Conservation (phyloP, 2,329 filamentous ascomycete species). For the Scedosporium boydii region DNA sequence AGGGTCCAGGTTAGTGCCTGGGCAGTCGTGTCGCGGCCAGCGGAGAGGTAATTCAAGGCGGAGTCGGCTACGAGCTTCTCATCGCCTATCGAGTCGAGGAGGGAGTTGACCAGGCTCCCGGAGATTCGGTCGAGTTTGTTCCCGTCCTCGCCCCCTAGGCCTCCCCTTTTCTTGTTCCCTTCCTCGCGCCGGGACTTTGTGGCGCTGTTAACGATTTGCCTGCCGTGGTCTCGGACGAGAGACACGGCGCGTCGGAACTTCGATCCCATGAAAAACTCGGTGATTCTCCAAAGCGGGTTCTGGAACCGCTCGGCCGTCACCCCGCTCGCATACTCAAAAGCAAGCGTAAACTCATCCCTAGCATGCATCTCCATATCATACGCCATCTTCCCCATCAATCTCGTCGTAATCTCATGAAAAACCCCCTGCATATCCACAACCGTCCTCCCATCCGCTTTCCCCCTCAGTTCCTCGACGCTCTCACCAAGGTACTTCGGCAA, state of each 20-base stretch:
- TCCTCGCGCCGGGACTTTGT: conserved; percentile 25
- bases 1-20: conserved; percentile 57
- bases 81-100: conserved; percentile 47
- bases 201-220: conserved; percentile 46
- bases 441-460: conserved; percentile 15
- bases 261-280: conserved; percentile 41
- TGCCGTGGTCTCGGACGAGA: conserved; percentile 45
- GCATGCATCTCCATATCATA: conserved; percentile 61
- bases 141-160: background rate
- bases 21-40: conserved; percentile 54
- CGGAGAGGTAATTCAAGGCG: conserved; percentile 57
- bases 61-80: conserved; percentile 51
- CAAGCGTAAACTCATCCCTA: conserved; percentile 47
- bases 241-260: conserved; percentile 38
- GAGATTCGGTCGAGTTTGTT: conserved; percentile 25
- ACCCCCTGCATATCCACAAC: conserved; percentile 48
- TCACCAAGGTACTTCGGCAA: conserved; percentile 43
- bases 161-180: background rate
- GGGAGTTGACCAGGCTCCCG: conserved; percentile 49
- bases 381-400: conserved; percentile 58
- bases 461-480: conserved; percentile 20
- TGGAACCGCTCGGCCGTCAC: conserved; percentile 53
- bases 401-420: conserved; percentile 55
- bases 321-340: conserved; percentile 54
- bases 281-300: conserved; percentile 53